Conservation (phyloP, 2,329 filamentous ascomycete species). For the Diaporthe sp. region DNA sequence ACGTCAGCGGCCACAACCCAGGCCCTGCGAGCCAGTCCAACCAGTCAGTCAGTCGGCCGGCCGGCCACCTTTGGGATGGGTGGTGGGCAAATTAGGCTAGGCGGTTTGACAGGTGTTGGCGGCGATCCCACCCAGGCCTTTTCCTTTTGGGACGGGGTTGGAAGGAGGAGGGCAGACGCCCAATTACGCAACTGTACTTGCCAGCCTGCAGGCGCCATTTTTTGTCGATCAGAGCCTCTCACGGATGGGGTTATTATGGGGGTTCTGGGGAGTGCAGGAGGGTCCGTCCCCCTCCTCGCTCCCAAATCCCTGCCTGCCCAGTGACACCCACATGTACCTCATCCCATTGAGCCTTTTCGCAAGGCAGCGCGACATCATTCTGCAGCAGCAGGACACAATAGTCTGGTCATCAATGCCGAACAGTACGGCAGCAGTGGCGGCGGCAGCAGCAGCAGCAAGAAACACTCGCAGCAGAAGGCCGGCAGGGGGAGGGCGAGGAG, state of each 20-base stretch:
- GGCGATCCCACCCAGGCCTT: neutral
- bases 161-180: neutral
- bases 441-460: neutral
- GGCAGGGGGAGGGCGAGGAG: neutral
- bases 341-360: slow-evolving; percentile 4
- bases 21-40: neutral
- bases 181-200: slow-evolving; percentile 13
- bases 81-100: slow-evolving; percentile 18
- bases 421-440: neutral
- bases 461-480: neutral
- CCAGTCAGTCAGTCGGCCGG: neutral
- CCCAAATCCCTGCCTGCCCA: slow-evolving; percentile 5
- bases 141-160: neutral
- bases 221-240: slow-evolving; percentile 31
- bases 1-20: neutral
- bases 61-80: neutral
- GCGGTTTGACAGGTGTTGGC: slow-evolving; percentile 6
- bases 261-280: slow-evolving; percentile 12
- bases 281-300: neutral
- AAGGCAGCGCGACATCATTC: slow-evolving; percentile 10
- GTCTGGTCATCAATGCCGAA: neutral
- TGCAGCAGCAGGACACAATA: neutral
- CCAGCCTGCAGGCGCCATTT: slow-evolving; percentile 6
- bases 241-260: slow-evolving; percentile 28
- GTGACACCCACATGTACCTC: neutral